phyloP scores from a whole-genome alignment of 2,329 filamentous ascomycete genomes.

The Phyllosticta citribraziliensis region DNA sequence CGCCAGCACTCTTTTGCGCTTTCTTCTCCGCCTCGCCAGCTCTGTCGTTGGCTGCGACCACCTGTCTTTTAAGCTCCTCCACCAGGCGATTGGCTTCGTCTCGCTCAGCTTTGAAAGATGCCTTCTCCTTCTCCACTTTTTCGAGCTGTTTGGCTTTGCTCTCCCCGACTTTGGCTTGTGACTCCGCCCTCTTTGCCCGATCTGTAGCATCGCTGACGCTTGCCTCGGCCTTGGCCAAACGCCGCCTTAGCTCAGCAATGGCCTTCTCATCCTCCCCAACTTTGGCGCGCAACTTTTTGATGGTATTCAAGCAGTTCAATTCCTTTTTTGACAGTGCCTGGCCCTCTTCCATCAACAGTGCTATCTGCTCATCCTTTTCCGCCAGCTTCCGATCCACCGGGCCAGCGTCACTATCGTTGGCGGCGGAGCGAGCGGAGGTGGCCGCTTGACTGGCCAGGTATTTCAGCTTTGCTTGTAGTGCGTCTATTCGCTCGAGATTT shows the following conservation, averaged over 20 bases:
- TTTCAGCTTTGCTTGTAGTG: constrained; percentile 80
- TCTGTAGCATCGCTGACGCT: constrained; percentile 51
- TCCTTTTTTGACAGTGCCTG: constrained; percentile 79
- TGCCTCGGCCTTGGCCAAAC: constrained; percentile 57
- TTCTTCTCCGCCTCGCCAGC: constrained; percentile 59
- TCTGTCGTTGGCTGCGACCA: constrained; percentile 57
- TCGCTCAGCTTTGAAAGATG: constrained; percentile 52
- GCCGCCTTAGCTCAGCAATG: constrained; percentile 43
- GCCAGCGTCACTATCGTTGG: constrained; percentile 51
- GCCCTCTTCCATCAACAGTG: constrained; percentile 83
- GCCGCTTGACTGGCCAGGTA: constrained; percentile 75
- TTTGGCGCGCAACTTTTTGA: constrained; percentile 64
- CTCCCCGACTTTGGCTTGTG: constrained; percentile 45
- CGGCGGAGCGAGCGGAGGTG: constrained; percentile 62
- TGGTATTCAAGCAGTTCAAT: constrained; percentile 69
- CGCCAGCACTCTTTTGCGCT: constrained; percentile 56
- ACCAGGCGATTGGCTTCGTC: constrained; percentile 56
- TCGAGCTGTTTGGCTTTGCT: constrained; percentile 45
- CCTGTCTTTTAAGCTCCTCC: constrained; percentile 57
- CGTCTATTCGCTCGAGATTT: constrained; percentile 84
- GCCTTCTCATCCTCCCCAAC: constrained; percentile 42
- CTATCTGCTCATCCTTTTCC: constrained; percentile 85
- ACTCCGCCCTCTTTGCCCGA: constrained; percentile 51
- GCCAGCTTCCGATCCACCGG: constrained; percentile 69
- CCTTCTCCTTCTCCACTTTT: constrained; percentile 48